phyloP scores from a whole-genome alignment of 805 yeast species.

The Kockiozyma suomiensis region DNA sequence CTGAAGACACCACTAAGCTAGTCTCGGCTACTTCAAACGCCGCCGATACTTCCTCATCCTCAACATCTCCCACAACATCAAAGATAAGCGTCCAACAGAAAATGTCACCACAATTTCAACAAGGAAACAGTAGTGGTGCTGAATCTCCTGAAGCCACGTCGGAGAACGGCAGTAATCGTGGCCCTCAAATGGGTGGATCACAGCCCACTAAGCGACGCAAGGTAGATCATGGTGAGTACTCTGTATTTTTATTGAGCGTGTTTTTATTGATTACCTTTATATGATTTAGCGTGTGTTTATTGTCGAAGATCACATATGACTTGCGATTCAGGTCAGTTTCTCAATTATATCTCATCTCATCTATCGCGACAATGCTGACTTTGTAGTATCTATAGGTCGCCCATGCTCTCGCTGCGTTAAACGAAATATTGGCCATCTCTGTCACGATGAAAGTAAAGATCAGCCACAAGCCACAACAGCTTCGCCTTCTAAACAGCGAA shows the following conservation, averaged over 20 bases:
- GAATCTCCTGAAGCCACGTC: background rate
- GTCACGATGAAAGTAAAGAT: constrained; percentile 60
- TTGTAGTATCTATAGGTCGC: constrained; percentile 50
- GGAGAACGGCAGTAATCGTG: background rate
- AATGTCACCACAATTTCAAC: background rate
- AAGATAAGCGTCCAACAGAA: background rate
- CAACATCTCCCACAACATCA: no score
- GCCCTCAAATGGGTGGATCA: background rate
- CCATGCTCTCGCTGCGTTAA: constrained; percentile 83
- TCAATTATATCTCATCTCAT: background rate
- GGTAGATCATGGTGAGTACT: constrained; percentile 26
- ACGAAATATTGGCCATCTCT: constrained; percentile 83
- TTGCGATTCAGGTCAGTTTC: constrained; percentile 63
- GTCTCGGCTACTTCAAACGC: no score
- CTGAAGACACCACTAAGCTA: no score
- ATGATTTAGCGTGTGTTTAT: constrained; percentile 70
- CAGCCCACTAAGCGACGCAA: constrained; percentile 21
- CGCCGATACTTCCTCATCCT: no score
- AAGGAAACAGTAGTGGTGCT: background rate
- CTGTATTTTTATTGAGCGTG: background rate
- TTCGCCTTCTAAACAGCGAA: background rate
- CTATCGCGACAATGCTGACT: no score
- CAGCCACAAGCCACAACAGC: background rate
- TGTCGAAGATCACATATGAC: constrained; percentile 94
- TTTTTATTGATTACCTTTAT: background rate